Conservation (phyloP, 257 asterid species). For the Henckelia pumila region DNA sequence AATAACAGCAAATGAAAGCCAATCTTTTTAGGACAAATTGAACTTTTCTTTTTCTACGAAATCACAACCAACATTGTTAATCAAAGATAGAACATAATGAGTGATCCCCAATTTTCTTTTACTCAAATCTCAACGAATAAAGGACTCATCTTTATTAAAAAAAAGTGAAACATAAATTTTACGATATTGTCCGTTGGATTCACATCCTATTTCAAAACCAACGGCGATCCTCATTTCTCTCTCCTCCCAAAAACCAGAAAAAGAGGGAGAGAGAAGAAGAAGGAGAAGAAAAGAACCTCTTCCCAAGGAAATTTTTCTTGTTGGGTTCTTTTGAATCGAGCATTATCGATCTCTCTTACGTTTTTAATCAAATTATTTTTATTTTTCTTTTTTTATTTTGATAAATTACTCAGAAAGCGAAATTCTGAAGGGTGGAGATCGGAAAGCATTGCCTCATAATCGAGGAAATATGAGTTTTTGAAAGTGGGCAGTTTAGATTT, state of each 20-base stretch:
- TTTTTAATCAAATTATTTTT: conserved; percentile 25
- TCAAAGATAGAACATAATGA: neutral
- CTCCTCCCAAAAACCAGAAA: conserved; percentile 29
- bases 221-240: conserved; percentile 47
- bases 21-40: neutral
- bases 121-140: neutral
- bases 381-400: conserved; percentile 25
- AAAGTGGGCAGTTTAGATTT: conserved; percentile 32
- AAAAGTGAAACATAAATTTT: neutral
- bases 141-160: neutral
- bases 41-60: neutral
- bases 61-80: neutral
- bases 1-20: neutral
- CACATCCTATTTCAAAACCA: conserved; percentile 28
- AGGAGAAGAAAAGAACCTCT: conserved; percentile 24
- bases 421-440: conserved; percentile 13
- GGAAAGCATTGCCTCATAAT: conserved; percentile 9
- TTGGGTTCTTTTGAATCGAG: conserved; percentile 30
- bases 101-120: neutral
- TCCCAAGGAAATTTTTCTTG: conserved; percentile 24
- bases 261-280: conserved; percentile 5
- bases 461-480: conserved; percentile 19
- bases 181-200: conserved; percentile 39
- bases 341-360: conserved; percentile 14
- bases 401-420: conserved; percentile 20